These are phyloP conservation scores for Neurospora pannonica DNA, from an alignment of 495 filamentous ascomycete genomes.

Conservation along the genomic window DNA sequence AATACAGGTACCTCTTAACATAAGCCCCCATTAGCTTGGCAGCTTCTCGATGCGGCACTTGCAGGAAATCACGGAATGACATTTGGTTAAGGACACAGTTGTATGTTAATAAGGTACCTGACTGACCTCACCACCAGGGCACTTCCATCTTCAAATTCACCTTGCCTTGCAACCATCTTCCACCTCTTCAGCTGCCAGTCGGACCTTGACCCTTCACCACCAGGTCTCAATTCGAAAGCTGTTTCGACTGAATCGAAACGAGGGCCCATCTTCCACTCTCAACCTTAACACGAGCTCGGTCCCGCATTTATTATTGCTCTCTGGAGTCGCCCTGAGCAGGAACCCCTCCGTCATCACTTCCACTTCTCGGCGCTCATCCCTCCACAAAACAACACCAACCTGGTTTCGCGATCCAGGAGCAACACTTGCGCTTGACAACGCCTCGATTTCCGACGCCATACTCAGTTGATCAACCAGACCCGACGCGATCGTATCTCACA, in stretches of 20 bases:
- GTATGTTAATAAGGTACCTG: slow-evolving; percentile 11
- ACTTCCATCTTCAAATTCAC: slow-evolving; percentile 11
- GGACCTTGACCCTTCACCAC: background rate
- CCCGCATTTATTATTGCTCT: background rate
- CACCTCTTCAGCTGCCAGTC: background rate
- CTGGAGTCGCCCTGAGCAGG: background rate
- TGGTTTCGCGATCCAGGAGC: background rate
- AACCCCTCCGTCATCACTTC: background rate
- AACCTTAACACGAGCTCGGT: background rate
- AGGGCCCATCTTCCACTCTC: background rate
- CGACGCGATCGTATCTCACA: background rate
- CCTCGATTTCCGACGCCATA: background rate
- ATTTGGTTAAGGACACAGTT: slow-evolving; percentile 26
- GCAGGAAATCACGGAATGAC: background rate
- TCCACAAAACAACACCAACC: background rate
- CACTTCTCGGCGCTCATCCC: background rate
- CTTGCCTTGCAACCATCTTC: background rate
- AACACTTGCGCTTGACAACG: background rate
- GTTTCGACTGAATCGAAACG: background rate
- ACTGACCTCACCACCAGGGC: slow-evolving; percentile 7
- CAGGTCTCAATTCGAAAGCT: background rate
- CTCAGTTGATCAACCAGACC: background rate
- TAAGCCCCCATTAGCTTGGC: background rate
- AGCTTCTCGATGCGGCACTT: background rate
- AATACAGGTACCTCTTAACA: background rate